A percentile compares a stretch with the other conserved stretches of the same genome.
Conservation (phyloP, 352 stramenopile species). For the Pythium rhizo-oryzae region DNA sequence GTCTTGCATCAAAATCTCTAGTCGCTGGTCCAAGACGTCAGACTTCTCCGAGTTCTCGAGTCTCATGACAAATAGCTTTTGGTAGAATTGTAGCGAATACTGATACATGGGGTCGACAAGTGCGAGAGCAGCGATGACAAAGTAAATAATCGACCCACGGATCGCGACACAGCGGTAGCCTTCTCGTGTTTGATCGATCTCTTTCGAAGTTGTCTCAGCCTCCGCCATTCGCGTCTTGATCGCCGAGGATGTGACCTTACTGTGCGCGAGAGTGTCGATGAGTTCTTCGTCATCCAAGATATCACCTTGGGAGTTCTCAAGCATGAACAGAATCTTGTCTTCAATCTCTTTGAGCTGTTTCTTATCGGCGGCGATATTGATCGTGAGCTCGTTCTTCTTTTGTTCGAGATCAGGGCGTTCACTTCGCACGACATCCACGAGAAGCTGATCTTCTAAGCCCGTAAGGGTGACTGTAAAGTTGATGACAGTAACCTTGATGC, state of each 20-base stretch:
- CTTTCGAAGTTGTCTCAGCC: slow-evolving; percentile 88
- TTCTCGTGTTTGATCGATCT: slow-evolving; percentile 90
- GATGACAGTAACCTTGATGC: slow-evolving; percentile 92
- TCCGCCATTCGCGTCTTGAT: not conserved
- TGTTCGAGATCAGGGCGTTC: slow-evolving; percentile 92
- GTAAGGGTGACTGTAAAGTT: slow-evolving; percentile 97
- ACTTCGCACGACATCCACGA: slow-evolving; percentile 86
- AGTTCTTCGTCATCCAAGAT: slow-evolving; percentile 94
- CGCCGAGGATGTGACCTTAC: not conserved
- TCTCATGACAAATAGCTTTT: slow-evolving; percentile 91
- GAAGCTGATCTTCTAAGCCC: slow-evolving; percentile 91
- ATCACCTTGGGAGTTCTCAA: slow-evolving; percentile 91
- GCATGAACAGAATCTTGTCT: slow-evolving; percentile 93
- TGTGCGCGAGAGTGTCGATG: slow-evolving; percentile 90
- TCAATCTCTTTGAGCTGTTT: slow-evolving; percentile 95
- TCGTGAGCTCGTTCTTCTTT: slow-evolving; percentile 93
- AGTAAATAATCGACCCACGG: slow-evolving; percentile 92
- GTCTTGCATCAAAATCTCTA: slow-evolving; percentile 91
- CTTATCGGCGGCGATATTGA: slow-evolving; percentile 91
- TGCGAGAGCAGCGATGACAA: slow-evolving; percentile 92
- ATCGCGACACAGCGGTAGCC: slow-evolving; percentile 91
- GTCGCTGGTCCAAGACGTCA: slow-evolving; percentile 78
- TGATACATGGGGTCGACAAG: slow-evolving; percentile 95
- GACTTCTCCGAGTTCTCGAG: slow-evolving; percentile 83
- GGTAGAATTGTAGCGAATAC: slow-evolving; percentile 94